These are phyloP conservation scores for Sisymbrium irio DNA, from an alignment of 345 rosid genomes.

Conservation along the genomic window DNA sequence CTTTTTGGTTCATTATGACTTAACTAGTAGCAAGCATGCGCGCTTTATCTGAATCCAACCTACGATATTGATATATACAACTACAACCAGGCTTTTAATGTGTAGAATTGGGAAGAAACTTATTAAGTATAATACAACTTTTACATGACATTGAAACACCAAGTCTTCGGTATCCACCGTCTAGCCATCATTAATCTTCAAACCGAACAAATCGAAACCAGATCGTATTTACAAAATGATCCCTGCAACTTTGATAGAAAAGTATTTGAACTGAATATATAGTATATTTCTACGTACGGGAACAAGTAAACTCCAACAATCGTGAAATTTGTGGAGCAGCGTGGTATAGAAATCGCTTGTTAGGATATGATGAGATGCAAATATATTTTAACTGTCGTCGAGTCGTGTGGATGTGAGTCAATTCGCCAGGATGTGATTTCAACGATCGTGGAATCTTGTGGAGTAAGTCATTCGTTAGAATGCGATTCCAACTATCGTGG, in stretches of 20 bases:
- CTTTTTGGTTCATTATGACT: slow-evolving; percentile 1
- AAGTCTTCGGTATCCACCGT: not conserved
- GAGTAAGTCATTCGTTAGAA: too few species aligned
- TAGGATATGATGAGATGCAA: too few species aligned
- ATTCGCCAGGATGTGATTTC: too few species aligned
- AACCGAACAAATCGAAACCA: not conserved
- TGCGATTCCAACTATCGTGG: too few species aligned
- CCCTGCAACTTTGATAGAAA: not conserved
- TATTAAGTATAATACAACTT: not conserved
- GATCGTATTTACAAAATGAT: not conserved
- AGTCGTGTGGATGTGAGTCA: too few species aligned
- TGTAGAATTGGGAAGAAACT: not conserved
- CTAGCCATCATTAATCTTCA: not conserved
- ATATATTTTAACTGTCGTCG: too few species aligned
- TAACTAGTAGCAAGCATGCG: slow-evolving; percentile 8
- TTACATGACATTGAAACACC: not conserved
- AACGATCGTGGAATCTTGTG: too few species aligned
- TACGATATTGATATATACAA: not conserved
- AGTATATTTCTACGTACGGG: not conserved
- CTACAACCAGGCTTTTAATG: not conserved
- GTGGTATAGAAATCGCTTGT: too few species aligned
- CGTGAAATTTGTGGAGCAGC: too few species aligned
- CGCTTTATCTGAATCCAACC: not conserved
- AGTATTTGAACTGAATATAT: not conserved
- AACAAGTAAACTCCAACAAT: too few species aligned